Evolutionary conservation across 306 rosid species (phyloP), one percentile per base, ranked within the genome.

Genomic region (Sechiopsis laciniata): DNA sequence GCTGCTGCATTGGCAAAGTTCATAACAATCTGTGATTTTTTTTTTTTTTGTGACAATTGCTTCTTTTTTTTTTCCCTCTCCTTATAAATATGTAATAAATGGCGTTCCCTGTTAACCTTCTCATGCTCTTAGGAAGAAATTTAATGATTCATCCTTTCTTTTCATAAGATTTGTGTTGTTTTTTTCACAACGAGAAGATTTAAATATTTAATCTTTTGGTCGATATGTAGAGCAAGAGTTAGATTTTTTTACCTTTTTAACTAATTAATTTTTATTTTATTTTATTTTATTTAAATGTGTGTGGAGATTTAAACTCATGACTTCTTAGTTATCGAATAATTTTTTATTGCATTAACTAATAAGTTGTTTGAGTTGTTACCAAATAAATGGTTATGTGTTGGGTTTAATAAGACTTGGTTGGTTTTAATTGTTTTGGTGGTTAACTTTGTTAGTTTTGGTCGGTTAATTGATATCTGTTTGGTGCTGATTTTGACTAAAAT

Each of bases 11-110:
- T 32, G 0, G 37, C 5, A 32, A 32, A 3, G 37, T 32, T 32
- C 37, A 32, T 32, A 32, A 32, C 37, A 32, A 32, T 3, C 37
- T 32, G 37, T 32, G 37, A 32, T 1, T 32, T 32, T 32, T 17
- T 32, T 32, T 17, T 46, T 32, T 15, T 20, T 55, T 1, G 37
- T 32, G 37, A 32, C 4, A 53, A 32, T 32, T 32, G 37, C 37
- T 5, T n/a, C n/a, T n/a, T n/a, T n/a, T n/a, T n/a, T 32, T 32
- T 32, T 53, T 26, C 29, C 15, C 3, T n/a, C 40, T 24, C 37
- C 37, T 32, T 52, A 26, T 16, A 71, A 52, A 22, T 5, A 53
- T 52, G 46, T 71, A 71, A 71, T 71, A 71, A 71, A 71, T 51
- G 16, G 16, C 7, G 20, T 29, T 32, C 74, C 37, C 37, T 32